Evolutionary conservation across 192 early-diverging fungal genomes (phyloP).

Genomic region (Piromyces finnis): DNA sequence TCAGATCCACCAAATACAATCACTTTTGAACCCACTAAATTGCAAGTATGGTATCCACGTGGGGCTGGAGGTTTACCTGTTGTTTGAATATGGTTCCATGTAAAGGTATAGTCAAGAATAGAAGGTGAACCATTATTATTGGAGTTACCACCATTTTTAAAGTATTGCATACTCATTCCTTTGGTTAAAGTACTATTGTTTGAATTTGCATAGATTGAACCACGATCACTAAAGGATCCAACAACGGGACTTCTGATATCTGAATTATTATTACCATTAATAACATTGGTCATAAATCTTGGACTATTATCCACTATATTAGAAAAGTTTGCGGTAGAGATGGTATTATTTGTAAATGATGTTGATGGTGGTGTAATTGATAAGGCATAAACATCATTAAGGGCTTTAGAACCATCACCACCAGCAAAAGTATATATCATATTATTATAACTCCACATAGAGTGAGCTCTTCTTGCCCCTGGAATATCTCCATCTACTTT

Average conservation of each 20-base stretch:
- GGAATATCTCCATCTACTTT: conserved; percentile 14
- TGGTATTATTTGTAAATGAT: background rate
- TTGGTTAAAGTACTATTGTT: background rate
- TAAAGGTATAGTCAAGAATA: background rate
- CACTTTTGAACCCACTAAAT: conserved; percentile 56
- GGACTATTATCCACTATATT: background rate
- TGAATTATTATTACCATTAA: no score
- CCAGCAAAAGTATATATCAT: conserved; percentile 69
- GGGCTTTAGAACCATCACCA: conserved; percentile 61
- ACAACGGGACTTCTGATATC: background rate
- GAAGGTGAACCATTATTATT: background rate
- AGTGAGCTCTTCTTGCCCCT: conserved; percentile 61
- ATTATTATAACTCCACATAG: conserved; percentile 56
- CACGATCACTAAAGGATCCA: background rate
- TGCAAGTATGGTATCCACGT: conserved; percentile 76
- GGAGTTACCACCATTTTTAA: background rate
- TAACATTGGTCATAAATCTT: background rate
- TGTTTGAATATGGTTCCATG: conserved; percentile 44
- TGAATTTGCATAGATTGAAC: background rate
- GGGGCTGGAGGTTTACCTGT: conserved; percentile 45
- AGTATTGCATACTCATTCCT: no score
- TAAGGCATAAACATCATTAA: conserved; percentile 59
- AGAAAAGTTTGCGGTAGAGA: background rate
- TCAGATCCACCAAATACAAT: conserved; percentile 77
- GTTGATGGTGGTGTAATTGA: background rate